phyloP scores from a whole-genome alignment of 306 rosid genomes.

The Cucurbita pepo region DNA sequence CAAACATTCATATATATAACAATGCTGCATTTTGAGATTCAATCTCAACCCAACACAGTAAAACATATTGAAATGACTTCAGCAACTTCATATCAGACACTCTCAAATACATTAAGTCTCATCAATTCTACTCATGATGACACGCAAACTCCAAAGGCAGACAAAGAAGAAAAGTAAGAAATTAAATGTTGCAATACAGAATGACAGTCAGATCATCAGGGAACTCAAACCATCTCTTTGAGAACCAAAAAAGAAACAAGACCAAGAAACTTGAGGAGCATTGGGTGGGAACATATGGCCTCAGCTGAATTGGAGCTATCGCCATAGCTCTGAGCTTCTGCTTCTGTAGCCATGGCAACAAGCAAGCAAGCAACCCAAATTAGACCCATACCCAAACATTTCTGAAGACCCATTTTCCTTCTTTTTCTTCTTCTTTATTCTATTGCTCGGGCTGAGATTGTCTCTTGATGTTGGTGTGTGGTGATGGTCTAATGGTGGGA shows the following conservation, averaged over 20 bases:
- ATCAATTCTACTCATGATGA: not conserved
- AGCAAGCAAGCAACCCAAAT: conserved; percentile 1
- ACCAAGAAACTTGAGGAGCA: not conserved
- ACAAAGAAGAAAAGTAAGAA: not conserved
- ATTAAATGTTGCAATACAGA: not conserved
- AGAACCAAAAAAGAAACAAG: not conserved
- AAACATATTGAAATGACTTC: not conserved
- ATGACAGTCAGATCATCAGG: not conserved
- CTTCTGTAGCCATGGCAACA: not conserved
- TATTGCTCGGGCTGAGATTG: not conserved
- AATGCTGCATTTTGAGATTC: not conserved
- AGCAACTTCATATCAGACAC: not conserved
- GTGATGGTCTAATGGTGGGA: not conserved
- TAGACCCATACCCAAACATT: not conserved
- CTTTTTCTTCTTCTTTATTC: no score
- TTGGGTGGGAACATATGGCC: not conserved
- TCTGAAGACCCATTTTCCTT: not conserved
- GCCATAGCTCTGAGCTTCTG: conserved; percentile 5
- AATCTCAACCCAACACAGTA: not conserved
- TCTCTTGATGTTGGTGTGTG: not conserved
- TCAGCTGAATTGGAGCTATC: not conserved
- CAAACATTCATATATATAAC: not conserved
- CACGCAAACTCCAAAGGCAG: not conserved
- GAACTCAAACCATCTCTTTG: not conserved
- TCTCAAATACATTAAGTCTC: not conserved